phyloP scores from a whole-genome alignment of 2,329 filamentous ascomycete species.

The Clonostachys chloroleuca region DNA sequence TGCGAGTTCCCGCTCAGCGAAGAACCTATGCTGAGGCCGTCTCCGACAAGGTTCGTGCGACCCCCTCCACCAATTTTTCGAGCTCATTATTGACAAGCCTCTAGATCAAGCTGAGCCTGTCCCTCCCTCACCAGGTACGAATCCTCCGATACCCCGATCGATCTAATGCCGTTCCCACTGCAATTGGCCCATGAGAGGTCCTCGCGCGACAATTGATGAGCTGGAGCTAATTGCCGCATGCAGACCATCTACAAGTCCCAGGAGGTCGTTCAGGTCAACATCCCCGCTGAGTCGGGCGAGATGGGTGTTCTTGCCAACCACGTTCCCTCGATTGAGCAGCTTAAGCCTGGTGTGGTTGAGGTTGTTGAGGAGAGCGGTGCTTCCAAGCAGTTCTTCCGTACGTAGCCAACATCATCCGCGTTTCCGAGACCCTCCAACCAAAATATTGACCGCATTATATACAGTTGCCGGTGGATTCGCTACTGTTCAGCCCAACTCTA shows the following conservation, averaged over 20 bases:
- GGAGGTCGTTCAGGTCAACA: slow-evolving; percentile 91
- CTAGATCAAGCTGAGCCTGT: slow-evolving; percentile 94
- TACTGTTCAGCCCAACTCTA: slow-evolving; percentile 90
- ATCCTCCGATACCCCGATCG: neutral
- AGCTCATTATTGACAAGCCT: slow-evolving; percentile 10
- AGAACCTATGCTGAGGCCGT: slow-evolving; percentile 89
- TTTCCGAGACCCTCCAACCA: neutral
- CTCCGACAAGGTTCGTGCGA: slow-evolving; percentile 64
- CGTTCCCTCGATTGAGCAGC: slow-evolving; percentile 97
- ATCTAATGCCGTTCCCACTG: neutral
- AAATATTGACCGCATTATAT: slow-evolving; percentile 2
- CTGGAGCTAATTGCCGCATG: slow-evolving; percentile 46
- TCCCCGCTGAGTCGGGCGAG: slow-evolving; percentile 94
- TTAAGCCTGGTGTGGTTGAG: slow-evolving; percentile 96
- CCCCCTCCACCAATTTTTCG: slow-evolving; percentile 4
- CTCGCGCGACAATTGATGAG: slow-evolving; percentile 15
- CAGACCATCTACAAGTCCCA: slow-evolving; percentile 68
- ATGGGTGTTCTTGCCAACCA: slow-evolving; percentile 99
- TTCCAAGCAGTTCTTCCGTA: slow-evolving; percentile 98
- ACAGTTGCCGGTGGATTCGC: slow-evolving; percentile 95
- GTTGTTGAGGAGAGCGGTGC: slow-evolving; percentile 87
- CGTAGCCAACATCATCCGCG: slow-evolving; percentile 25
- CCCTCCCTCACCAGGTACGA: slow-evolving; percentile 96
- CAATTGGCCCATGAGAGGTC: slow-evolving; percentile 5
- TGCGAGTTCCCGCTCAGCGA: slow-evolving; percentile 74